Base-by-base conservation (phyloP, 768 basidiomycete genomes). In the Coprinopsis marcescibilis region DNA sequence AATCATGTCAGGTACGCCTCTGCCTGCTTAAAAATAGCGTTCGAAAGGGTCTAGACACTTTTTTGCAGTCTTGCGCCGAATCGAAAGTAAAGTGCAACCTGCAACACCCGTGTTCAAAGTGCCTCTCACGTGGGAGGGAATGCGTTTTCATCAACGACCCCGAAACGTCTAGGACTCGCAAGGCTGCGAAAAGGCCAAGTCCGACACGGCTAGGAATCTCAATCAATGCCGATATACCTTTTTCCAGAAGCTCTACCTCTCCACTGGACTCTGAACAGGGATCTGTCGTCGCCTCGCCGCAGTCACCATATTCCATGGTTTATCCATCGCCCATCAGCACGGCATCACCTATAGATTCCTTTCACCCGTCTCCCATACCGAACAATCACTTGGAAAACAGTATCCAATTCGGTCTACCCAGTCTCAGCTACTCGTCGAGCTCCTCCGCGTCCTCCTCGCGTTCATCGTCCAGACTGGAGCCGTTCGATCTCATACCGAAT, bases 51-150 rank as follows among this genome's bases (percentile, higher is more conserved):
- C 29, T 32, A 32, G n/a, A 24, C 34, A 46, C 3, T 33, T 25
- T 37, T 42, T 36, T 43, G 3, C 27, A 77, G 65, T 77, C 81
- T 15, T 86, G 84, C 60, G 83, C 81, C 2, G 80, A 81, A 53
- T 83, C 82, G n/a, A 85, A 86, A 64, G 75, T 84, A 12, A 85
- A 83, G 65, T 86, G 84, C 60, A 78, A 84, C 59, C 66, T 83
- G 4, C 73, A 80, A 52, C 75, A 70, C 47, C 84, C 84, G 14
- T 86, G 84, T 60, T 74, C 80, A 14, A 81, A 81, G 59, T 86
- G 84, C 60, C 65, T 67, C 32, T 64, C 77, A 39, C 73, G 81
- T 49, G 80, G 79, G 41, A 72, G 79, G 49, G 76, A 81, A 46
- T 86, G 84, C 59, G 58, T 83, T 30, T 85, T 83, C 60, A 70